Conservation (phyloP, 2,329 filamentous ascomycete species). For the Lachnellula occidentalis region DNA sequence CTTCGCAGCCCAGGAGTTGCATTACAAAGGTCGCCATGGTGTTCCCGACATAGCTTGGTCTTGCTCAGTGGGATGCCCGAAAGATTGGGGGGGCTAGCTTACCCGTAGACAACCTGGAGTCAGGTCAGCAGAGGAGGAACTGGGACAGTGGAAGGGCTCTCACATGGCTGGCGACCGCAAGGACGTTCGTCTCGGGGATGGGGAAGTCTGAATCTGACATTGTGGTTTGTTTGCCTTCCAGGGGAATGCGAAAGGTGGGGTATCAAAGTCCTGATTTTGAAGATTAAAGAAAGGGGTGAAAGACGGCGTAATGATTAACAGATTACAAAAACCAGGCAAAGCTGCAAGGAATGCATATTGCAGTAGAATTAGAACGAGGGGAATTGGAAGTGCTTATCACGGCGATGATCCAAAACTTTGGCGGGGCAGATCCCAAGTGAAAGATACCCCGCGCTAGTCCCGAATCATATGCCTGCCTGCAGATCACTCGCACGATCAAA, state of each 20-base stretch:
- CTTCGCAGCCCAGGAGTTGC: slow-evolving; percentile 89
- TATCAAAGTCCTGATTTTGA: slow-evolving; percentile 1
- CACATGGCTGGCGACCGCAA: slow-evolving; percentile 95
- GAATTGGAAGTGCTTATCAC: background rate
- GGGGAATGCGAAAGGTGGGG: background rate
- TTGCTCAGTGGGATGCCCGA: slow-evolving; percentile 13
- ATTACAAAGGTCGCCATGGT: slow-evolving; percentile 94
- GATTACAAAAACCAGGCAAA: background rate
- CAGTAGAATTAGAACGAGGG: background rate
- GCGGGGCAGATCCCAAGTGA: slow-evolving; percentile 5
- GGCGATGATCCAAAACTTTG: background rate
- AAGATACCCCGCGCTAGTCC: slow-evolving; percentile 23
- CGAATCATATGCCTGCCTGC: background rate
- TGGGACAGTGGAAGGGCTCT: slow-evolving; percentile 32
- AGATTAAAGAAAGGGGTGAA: slow-evolving; percentile 1
- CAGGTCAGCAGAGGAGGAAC: slow-evolving; percentile 18
- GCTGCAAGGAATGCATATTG: background rate
- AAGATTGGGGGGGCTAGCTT: slow-evolving; percentile 35
- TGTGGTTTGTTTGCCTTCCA: background rate
- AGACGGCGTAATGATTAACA: background rate
- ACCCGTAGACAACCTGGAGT: slow-evolving; percentile 68
- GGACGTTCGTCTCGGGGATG: slow-evolving; percentile 59
- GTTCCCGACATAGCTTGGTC: slow-evolving; percentile 84
- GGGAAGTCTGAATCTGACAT: slow-evolving; percentile 29
- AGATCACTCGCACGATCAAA: slow-evolving; percentile 4